A percentile compares a stretch with the other conserved stretches of the same genome.
These are phyloP conservation scores for Calonectria pseudoturangicola DNA, from an alignment of 2,329 filamentous ascomycete genomes.

Conservation along the genomic window DNA sequence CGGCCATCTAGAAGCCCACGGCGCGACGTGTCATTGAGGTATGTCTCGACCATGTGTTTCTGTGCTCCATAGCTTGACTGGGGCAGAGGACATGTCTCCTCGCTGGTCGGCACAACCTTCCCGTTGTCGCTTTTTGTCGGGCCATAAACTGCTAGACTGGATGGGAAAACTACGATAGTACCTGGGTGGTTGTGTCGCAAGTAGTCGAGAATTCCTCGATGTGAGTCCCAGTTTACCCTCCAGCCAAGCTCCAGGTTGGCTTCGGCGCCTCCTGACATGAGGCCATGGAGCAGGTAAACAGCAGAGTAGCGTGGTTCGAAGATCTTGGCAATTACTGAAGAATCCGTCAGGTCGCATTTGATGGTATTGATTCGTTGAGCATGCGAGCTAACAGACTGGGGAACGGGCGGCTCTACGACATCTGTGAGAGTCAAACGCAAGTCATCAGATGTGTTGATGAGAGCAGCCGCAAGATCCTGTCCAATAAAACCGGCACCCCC, in stretches of 20 bases:
- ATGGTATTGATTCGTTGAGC: constrained; percentile 52
- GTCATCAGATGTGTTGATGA: constrained; percentile 62
- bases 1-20: constrained; percentile 75
- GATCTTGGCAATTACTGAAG: constrained; percentile 50
- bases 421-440: constrained; percentile 72
- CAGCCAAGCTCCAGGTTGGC: constrained; percentile 73
- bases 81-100: constrained; percentile 61
- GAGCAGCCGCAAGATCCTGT: constrained; percentile 73
- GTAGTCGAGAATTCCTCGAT: constrained; percentile 70
- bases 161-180: constrained; percentile 73
- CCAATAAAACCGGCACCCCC: constrained; percentile 78
- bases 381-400: constrained; percentile 57
- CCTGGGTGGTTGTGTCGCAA: constrained; percentile 67
- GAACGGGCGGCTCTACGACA: constrained; percentile 70
- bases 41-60: constrained; percentile 75
- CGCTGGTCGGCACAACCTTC: constrained; percentile 19
- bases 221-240: constrained; percentile 75
- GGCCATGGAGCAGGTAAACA: constrained; percentile 76
- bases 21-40: constrained; percentile 61
- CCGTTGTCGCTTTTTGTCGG: constrained; percentile 6
- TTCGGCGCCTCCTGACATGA: constrained; percentile 78
- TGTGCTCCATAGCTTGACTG: constrained; percentile 77
- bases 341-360: constrained; percentile 60
- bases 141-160: constrained; percentile 76
- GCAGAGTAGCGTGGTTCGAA: constrained; percentile 61